Evolutionary conservation across 345 rosid species (phyloP), one percentile per base, ranked within the genome.

Genomic region (Lepidium africanum): DNA sequence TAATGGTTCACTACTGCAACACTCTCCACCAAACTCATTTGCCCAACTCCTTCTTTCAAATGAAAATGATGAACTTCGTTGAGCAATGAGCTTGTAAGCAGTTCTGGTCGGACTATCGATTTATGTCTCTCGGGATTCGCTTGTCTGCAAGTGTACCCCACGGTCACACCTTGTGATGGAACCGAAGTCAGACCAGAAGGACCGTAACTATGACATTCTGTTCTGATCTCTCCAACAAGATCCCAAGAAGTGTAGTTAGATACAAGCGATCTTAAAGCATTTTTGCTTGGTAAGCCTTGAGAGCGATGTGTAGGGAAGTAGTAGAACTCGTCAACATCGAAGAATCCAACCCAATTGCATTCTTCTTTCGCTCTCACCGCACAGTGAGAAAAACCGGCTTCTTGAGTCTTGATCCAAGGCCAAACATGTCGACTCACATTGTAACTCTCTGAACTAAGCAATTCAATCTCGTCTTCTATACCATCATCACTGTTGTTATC

Each of bases 401-500:
- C 99, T 66, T 95, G 99, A 30, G 97, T 83, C 75, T 95, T 95
- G 62, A 86, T 84, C 99, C 99, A 95, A 0, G 99, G 99, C 97
- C 96, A 94, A 33, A 77, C 79, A 71, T 91, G 93, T 54, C 91
- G 72, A 38, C 85, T 87, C 38, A 94, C 83, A 15, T 89, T 94
- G 71, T 86, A 85, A 55, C 82, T 78, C 39, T 74, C 81, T 11
- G 60, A 62, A 37, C 83, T 79, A 32, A 94, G 91, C 75, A 77
- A 82, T 21, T 82, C 82, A 5, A 89, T 72, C 56, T 77, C 93
- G 7, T 86, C 82, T 61, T 76, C 57, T 61, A 86, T 73, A 48
- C 60, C 75, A 17, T 94, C 99, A 54, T 94, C 93, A 27, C 99
- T 94, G 69, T 94, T 91, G 76, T 94, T 94, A 35, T 94, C 99